Percentiles rank a stretch among this genome's conserved stretches.
Conservation (phyloP, 768 basidiomycete genomes). For the Leucogyrophana mollusca region DNA sequence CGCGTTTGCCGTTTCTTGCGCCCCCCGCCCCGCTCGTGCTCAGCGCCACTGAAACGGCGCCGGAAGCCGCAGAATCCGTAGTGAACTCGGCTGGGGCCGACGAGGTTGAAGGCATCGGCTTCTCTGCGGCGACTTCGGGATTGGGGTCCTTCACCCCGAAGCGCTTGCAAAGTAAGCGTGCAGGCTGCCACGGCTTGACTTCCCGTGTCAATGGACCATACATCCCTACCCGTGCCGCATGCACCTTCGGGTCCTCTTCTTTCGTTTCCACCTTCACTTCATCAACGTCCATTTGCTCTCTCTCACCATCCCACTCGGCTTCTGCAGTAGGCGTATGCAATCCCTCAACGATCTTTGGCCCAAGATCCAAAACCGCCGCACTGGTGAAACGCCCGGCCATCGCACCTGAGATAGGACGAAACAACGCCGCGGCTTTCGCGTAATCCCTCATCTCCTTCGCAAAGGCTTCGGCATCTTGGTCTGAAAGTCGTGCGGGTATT, state of each 20-base stretch:
- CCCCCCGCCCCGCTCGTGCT: neutral
- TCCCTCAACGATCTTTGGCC: conserved; percentile 63
- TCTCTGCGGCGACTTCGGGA: conserved; percentile 45
- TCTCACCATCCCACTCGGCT: conserved; percentile 42
- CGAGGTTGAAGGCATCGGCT: conserved; percentile 22
- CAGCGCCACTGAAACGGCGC: neutral
- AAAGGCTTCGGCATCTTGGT: conserved; percentile 66
- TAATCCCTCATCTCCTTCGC: conserved; percentile 85
- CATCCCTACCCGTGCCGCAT: conserved; percentile 86
- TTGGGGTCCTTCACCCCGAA: conserved; percentile 91
- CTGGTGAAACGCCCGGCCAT: conserved; percentile 96
- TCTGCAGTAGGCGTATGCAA: conserved; percentile 57
- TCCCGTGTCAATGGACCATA: conserved; percentile 87
- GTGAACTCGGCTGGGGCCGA: conserved; percentile 11
- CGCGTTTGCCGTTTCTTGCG: conserved; percentile 37
- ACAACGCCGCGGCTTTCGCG: conserved; percentile 82
- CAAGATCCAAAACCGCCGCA: conserved; percentile 68
- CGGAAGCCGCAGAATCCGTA: conserved; percentile 1
- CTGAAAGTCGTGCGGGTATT: conserved; percentile 51
- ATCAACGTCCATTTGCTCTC: conserved; percentile 29
- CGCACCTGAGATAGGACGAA: conserved; percentile 87
- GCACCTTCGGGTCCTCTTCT: conserved; percentile 70
- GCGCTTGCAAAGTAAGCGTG: conserved; percentile 85
- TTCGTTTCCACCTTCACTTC: conserved; percentile 39
- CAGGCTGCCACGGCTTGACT: conserved; percentile 72